A percentile compares a stretch with the other conserved stretches of the same genome.
phyloP scores from a whole-genome alignment of 2,329 filamentous ascomycete genomes.

The Calycina herbarum region DNA sequence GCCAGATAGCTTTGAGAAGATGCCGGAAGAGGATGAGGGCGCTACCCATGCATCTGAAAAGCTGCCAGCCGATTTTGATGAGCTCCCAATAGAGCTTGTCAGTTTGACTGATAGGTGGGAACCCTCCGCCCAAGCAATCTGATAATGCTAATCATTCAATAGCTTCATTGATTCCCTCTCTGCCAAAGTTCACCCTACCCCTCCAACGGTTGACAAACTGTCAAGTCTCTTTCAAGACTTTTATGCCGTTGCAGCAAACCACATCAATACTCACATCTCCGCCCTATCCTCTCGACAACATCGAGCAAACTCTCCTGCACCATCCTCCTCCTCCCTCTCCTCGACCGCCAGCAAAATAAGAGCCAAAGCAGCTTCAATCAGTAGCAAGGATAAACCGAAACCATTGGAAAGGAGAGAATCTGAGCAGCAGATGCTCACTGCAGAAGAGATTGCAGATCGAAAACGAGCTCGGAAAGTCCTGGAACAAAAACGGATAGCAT shows the following conservation, averaged over 20 bases:
- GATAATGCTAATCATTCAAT: constrained; percentile 27
- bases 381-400: constrained; percentile 53
- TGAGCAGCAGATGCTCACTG: constrained; percentile 86
- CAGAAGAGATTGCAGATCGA: constrained; percentile 77
- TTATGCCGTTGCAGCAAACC: constrained; percentile 75
- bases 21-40: constrained; percentile 37
- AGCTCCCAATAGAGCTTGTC: constrained; percentile 90
- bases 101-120: constrained; percentile 81
- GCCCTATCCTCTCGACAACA: constrained; percentile 73
- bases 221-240: constrained; percentile 93
- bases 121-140: constrained; percentile 11
- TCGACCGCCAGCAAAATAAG: constrained; percentile 58
- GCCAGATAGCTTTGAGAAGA: constrained; percentile 42
- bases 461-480: constrained; percentile 76
- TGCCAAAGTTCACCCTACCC: constrained; percentile 81
- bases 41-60: constrained; percentile 25
- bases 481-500: constrained; percentile 70
- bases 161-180: constrained; percentile 90
- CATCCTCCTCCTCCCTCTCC: constrained; percentile 54
- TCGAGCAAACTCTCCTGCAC: constrained; percentile 61
- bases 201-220: constrained; percentile 79
- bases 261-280: constrained; percentile 85
- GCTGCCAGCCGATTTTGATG: constrained; percentile 63
- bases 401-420: constrained; percentile 38
- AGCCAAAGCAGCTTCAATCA: constrained; percentile 55